Conservation (phyloP, 768 basidiomycete genomes). For the Pleurotus djamor region DNA sequence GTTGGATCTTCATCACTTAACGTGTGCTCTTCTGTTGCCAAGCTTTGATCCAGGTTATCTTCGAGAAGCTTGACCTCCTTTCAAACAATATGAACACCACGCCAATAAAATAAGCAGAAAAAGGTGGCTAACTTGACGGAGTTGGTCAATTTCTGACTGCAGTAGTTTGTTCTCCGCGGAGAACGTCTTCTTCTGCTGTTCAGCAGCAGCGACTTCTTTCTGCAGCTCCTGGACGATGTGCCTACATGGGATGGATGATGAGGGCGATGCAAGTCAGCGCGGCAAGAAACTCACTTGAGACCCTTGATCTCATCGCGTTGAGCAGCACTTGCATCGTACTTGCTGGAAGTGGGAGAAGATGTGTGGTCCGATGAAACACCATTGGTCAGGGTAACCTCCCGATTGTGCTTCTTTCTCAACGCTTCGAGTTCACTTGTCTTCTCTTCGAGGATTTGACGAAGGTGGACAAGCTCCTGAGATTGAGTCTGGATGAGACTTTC, state of each 20-base stretch:
- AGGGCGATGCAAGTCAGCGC: neutral
- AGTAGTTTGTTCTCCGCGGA: conserved; percentile 77
- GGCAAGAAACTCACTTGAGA: conserved; percentile 60
- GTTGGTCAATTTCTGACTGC: conserved; percentile 62
- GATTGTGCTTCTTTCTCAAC: conserved; percentile 56
- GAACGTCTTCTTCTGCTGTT: conserved; percentile 68
- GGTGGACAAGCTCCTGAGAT: conserved; percentile 22
- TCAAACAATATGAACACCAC: conserved; percentile 6
- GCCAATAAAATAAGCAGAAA: neutral
- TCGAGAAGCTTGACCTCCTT: conserved; percentile 80
- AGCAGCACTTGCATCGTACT: conserved; percentile 46
- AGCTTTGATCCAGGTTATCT: conserved; percentile 63
- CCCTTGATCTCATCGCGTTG: conserved; percentile 72
- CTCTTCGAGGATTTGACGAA: conserved; percentile 26
- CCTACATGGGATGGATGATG: conserved; percentile 30
- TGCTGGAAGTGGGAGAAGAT: conserved; percentile 36
- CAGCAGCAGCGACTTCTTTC: conserved; percentile 65
- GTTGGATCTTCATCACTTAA: conserved; percentile 3
- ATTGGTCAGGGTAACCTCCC: conserved; percentile 49
- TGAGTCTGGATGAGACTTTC: conserved; percentile 22
- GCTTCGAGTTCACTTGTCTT: conserved; percentile 52
- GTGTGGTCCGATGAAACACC: conserved; percentile 31
- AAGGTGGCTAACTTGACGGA: conserved; percentile 58
- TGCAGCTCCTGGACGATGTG: conserved; percentile 89
- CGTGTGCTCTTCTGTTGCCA: conserved; percentile 49